A percentile compares a stretch with the other conserved stretches of the same genome.
Conservation (phyloP, 1,139 yeast species). For the Protomyces arabidopsidicola region DNA sequence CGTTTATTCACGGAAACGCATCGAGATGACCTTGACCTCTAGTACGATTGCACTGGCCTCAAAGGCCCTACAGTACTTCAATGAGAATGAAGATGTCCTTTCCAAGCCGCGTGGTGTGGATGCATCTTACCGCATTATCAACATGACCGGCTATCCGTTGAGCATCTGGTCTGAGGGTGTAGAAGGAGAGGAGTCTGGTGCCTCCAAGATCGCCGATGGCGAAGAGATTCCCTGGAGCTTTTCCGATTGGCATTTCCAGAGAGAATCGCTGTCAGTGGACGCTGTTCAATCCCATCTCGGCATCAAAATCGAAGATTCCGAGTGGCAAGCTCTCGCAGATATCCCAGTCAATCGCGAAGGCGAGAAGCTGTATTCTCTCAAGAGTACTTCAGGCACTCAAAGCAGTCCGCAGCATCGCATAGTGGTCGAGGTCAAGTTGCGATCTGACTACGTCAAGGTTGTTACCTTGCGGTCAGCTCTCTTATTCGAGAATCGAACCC, state of each 20-base stretch:
- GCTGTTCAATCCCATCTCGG: constrained; percentile 21
- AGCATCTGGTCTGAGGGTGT: constrained; percentile 67
- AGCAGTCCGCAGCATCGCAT: constrained; percentile 55
- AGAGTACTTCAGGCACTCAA: constrained; percentile 33
- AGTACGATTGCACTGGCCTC: constrained; percentile 49
- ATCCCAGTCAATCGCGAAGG: constrained; percentile 79
- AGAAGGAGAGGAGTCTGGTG: constrained; percentile 34
- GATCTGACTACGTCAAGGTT: constrained; percentile 71
- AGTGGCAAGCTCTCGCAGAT: constrained; percentile 51
- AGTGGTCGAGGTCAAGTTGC: constrained; percentile 63
- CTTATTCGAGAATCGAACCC: constrained; percentile 64
- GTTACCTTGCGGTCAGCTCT: constrained; percentile 73
- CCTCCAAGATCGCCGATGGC: constrained; percentile 47
- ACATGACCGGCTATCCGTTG: constrained; percentile 78
- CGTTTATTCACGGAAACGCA: constrained; percentile 64
- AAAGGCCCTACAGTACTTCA: constrained; percentile 58
- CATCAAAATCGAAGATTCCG: constrained; percentile 47
- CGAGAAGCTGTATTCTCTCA: constrained; percentile 65
- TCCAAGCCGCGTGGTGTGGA: constrained; percentile 69
- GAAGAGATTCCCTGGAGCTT: constrained; percentile 77
- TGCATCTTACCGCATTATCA: constrained; percentile 72
- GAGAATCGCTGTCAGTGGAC: constrained; percentile 49
- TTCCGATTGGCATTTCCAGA: constrained; percentile 83
- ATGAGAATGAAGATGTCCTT: constrained; percentile 54
- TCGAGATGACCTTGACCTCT: constrained; percentile 78